Conservation (phyloP, 75 land plant species). For the Cryptomeria japonica region DNA sequence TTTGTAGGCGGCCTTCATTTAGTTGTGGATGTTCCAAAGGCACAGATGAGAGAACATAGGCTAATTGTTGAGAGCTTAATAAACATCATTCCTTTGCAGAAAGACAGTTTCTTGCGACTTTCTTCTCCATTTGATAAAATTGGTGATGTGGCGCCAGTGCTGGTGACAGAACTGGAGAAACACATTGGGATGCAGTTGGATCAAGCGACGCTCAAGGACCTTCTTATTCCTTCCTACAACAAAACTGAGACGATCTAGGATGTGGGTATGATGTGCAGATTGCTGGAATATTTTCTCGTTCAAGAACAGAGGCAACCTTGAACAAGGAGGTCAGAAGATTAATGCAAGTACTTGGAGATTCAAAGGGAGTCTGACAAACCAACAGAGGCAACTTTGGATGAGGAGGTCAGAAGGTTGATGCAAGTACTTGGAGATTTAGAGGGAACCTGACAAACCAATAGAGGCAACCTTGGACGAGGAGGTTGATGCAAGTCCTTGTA, state of each 20-base stretch:
- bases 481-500: too few species aligned
- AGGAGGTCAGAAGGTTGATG: too few species aligned
- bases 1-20: constrained; percentile 43
- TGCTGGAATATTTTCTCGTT: constrained; percentile 85
- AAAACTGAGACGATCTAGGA: constrained; percentile 71
- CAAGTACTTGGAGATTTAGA: too few species aligned
- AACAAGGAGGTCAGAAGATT: too few species aligned
- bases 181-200: constrained; percentile 87
- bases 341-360: too few species aligned
- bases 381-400: too few species aligned
- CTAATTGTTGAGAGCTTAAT: constrained; percentile 80
- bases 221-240: constrained; percentile 74
- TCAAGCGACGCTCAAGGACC: constrained; percentile 65
- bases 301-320: constrained; percentile 76
- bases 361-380: too few species aligned
- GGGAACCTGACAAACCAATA: too few species aligned
- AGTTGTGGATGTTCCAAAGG: constrained; percentile 26
- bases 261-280: constrained; percentile 78
- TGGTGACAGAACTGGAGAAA: constrained; percentile 78
- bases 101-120: constrained; percentile 76
- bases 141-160: constrained; percentile 71
- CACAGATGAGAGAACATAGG: constrained; percentile 50
- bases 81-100: constrained; percentile 80
- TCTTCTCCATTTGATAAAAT: constrained; percentile 58
- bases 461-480: too few species aligned